A percentile compares a stretch with the other conserved stretches of the same genome.
Evolutionary conservation across 345 rosid genomes (phyloP).

Genomic region (Brassica rapa): DNA sequence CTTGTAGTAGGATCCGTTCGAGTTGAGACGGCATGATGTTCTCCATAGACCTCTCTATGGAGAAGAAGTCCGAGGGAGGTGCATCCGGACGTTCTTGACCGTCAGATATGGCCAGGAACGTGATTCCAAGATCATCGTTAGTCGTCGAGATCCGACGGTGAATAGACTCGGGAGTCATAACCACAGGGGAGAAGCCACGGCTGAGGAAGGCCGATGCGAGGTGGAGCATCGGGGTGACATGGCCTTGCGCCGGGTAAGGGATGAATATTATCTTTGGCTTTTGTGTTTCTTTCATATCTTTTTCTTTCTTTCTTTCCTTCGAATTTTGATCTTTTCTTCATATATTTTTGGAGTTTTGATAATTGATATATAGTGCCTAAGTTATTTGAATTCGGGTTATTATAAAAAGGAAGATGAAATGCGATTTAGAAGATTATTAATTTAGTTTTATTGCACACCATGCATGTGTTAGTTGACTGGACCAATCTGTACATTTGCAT

Average conservation of each 20-base stretch:
- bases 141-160: constrained; percentile 46
- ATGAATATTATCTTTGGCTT: constrained; percentile 53
- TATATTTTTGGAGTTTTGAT: constrained; percentile 3
- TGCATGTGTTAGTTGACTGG: constrained; percentile 36
- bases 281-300: constrained; percentile 27
- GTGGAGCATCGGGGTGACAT: constrained; percentile 72
- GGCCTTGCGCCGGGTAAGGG: constrained; percentile 88
- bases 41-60: constrained; percentile 65
- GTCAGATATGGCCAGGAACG: constrained; percentile 50
- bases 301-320: background rate
- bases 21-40: constrained; percentile 57
- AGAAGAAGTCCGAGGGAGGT: constrained; percentile 55
- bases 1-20: constrained; percentile 47
- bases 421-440: background rate
- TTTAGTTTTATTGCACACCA: constrained; percentile 5
- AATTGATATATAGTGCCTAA: background rate
- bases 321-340: background rate
- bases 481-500: constrained; percentile 12
- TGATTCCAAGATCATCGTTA: constrained; percentile 29
- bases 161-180: constrained; percentile 59
- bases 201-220: constrained; percentile 50
- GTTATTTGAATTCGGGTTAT: background rate
- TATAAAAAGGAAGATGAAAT: too few species aligned
- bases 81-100: constrained; percentile 36
- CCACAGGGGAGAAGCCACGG: constrained; percentile 52